Conservation (phyloP, 1,284 basidiomycete species). For the Sphagnurus paluster region DNA sequence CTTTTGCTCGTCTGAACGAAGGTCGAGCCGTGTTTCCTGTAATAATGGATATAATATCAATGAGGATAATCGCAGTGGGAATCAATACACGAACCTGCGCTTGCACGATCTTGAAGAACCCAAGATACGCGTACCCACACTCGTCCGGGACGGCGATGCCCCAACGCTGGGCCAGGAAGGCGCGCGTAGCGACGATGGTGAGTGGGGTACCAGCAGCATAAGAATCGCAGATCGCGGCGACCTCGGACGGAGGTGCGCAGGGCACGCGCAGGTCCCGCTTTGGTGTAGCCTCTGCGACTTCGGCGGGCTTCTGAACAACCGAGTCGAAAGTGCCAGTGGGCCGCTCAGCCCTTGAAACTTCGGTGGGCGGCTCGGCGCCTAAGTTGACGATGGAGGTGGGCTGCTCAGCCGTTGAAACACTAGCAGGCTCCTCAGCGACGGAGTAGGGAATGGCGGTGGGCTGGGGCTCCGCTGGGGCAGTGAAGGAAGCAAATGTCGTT, state of each 20-base stretch:
- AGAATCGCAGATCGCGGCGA: conserved; percentile 32
- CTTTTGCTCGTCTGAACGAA: not conserved
- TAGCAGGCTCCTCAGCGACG: too few relatives aligned
- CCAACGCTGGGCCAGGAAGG: conserved; percentile 25
- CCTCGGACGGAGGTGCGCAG: conserved; percentile 30
- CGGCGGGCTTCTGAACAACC: too few relatives aligned
- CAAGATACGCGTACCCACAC: conserved; percentile 31
- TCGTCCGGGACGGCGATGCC: conserved; percentile 26
- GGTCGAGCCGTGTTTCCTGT: conserved; percentile 23
- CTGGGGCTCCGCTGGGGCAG: too few relatives aligned
- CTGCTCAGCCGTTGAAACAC: too few relatives aligned
- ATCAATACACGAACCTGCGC: conserved; percentile 15
- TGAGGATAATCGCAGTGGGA: not conserved
- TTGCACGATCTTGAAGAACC: conserved; percentile 24
- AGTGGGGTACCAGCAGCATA: conserved; percentile 34
- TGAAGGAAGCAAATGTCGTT: too few relatives aligned
- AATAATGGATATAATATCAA: not conserved
- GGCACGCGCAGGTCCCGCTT: conserved; percentile 7
- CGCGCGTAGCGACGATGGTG: conserved; percentile 31
- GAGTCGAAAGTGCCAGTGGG: too few relatives aligned
- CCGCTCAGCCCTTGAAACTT: too few relatives aligned
- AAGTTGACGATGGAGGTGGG: too few relatives aligned
- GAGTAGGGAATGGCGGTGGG: too few relatives aligned
- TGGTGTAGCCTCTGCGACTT: too few relatives aligned
- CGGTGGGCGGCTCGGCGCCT: too few relatives aligned